Evolutionary conservation across 2,329 filamentous ascomycete species (phyloP), one percentile per base, ranked within the genome.

Genomic region (Colletotrichum camelliae): DNA sequence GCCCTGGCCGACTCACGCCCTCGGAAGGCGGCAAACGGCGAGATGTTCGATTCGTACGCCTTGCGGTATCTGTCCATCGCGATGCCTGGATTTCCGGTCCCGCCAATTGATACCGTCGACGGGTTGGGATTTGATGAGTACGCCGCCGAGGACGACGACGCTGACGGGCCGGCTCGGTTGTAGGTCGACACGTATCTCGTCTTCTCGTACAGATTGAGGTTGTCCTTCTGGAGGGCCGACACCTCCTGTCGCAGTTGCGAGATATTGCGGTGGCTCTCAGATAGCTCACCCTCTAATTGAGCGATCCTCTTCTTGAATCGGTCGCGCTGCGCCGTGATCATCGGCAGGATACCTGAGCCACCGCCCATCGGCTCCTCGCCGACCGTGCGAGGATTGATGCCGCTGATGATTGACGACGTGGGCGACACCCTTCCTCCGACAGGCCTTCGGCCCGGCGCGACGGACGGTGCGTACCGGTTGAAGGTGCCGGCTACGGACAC

Each of bases 281-380:
- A 95, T 12, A 98, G 88, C 81, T 98, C 96, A 76, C 94, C 92
- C 85, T 98, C 97, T 27, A 99, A 91, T 83, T 99, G 94, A 0
- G 92, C 88, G 79, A 98, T 98, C 82, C 96, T 95, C 88, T 98
- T 95, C 89, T 98, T 98, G 91, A 98, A 99, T 67, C 97, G 95
- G 85, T 99, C 97, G 77, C 97, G 94, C 86, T 99, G 97, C 2
- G 97, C 97, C 39, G 97, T 98, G 68, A 99, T 94, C 97, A 99
- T 99, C 39, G 97, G 97, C 29, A 99, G 88, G 78, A 99, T 98
- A 15, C 96, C 95, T 0, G 95, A 95, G 67, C 93, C 94, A 70
- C 94, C 89, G 37, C 94, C 94, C 71, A 93, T 89, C 10, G 93
- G 88, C 62, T 95, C 94, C 18, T 89, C 86, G 52, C 88, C 85